These are phyloP conservation scores for Orbilia blumenaviensis DNA, from an alignment of 2,329 filamentous ascomycete species.

Conservation along the genomic window DNA sequence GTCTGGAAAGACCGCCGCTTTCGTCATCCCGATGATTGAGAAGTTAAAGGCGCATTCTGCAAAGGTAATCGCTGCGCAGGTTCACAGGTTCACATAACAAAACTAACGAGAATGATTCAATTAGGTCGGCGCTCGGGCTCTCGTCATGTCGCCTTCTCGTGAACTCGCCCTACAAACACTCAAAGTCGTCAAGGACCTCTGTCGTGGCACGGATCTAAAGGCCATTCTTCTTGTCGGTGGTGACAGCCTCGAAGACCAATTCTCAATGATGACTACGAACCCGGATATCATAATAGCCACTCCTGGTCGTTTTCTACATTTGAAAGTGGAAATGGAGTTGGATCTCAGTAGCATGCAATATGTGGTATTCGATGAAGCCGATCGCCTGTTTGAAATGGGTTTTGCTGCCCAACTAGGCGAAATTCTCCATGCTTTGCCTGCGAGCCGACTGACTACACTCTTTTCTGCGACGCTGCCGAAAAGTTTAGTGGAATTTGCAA, in stretches of 20 bases:
- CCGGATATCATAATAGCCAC: conserved; percentile 92
- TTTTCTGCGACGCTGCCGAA: conserved; percentile 96
- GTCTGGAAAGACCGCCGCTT: conserved; percentile 97
- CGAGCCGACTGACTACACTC: conserved; percentile 84
- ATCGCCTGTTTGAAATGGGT: conserved; percentile 97
- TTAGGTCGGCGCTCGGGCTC: conserved; percentile 77
- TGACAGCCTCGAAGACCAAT: conserved; percentile 95
- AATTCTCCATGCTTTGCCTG: conserved; percentile 86
- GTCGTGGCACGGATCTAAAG: conserved; percentile 87
- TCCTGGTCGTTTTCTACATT: conserved; percentile 91
- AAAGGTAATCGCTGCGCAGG: conserved; percentile 63
- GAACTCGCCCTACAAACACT: conserved; percentile 94
- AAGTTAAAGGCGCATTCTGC: conserved; percentile 86
- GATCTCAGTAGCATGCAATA: conserved; percentile 92
- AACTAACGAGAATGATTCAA: not conserved
- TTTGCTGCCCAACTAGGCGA: conserved; percentile 93
- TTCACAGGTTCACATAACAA: not conserved
- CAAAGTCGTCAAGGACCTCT: conserved; percentile 95
- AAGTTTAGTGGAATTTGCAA: conserved; percentile 92
- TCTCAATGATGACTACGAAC: conserved; percentile 88
- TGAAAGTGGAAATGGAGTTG: conserved; percentile 95
- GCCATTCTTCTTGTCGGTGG: conserved; percentile 91
- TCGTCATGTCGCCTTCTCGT: conserved; percentile 90
- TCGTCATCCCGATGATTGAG: conserved; percentile 98
- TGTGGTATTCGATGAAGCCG: conserved; percentile 96